A percentile compares a stretch with the other conserved stretches of the same genome.
Conservation (phyloP, 306 rosid species). For the Inga oerstediana region DNA sequence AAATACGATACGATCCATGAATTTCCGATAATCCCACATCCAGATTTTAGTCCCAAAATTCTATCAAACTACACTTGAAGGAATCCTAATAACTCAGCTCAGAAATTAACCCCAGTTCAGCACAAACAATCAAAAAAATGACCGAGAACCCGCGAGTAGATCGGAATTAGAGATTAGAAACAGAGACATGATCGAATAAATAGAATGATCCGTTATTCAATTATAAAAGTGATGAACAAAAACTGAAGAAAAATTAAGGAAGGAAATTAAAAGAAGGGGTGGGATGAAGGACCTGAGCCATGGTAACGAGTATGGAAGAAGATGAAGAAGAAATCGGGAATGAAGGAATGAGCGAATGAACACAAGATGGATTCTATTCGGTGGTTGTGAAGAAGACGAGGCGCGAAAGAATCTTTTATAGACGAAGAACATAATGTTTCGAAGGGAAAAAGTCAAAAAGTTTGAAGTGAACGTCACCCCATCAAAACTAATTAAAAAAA, state of each 20-base stretch:
- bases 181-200: not conserved
- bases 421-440: not conserved
- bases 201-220: not conserved
- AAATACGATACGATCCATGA: not conserved
- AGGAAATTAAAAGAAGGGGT: not conserved
- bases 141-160: not conserved
- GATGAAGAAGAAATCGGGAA: not conserved
- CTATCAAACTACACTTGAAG: not conserved
- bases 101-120: not conserved
- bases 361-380: not conserved
- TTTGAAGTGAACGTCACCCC: not conserved
- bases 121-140: slow-evolving; percentile 12
- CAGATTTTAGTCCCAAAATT: not conserved
- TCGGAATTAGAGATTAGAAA: not conserved
- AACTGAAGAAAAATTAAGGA: not conserved
- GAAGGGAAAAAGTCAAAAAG: not conserved
- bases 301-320: slow-evolving; percentile 10
- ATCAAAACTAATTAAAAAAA: too few relatives aligned
- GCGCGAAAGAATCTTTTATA: slow-evolving; percentile 29
- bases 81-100: not conserved
- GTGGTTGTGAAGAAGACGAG: not conserved
- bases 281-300: slow-evolving; percentile 38
- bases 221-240: not conserved
- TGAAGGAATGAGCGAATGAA: not conserved
- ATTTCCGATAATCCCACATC: not conserved